These are phyloP conservation scores for Pulveroboletus ravenelii DNA, from an alignment of 768 basidiomycete genomes.

Conservation along the genomic window DNA sequence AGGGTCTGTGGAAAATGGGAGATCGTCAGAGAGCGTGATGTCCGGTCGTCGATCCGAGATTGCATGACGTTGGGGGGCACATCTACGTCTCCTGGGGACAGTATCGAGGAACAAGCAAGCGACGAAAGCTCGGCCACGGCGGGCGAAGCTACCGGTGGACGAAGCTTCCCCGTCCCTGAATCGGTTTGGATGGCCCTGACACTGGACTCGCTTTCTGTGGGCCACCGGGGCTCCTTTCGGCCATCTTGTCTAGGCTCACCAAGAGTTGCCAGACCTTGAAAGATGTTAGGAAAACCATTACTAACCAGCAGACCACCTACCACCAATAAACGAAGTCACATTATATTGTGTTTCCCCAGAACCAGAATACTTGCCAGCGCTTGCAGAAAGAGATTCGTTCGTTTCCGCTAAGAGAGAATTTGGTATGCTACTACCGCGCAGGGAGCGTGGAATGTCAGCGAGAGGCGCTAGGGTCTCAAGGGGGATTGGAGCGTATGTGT, in stretches of 20 bases:
- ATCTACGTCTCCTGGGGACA: constrained; percentile 1
- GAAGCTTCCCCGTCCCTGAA: neutral
- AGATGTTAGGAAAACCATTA: constrained; percentile 1
- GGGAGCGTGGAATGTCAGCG: constrained; percentile 18
- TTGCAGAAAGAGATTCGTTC: constrained; percentile 5
- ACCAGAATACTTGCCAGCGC: constrained; percentile 20
- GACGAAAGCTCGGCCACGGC: neutral
- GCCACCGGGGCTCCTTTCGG: constrained; percentile 3
- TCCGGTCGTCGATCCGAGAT: neutral
- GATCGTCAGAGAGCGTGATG: constrained; percentile 17
- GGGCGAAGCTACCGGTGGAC: constrained; percentile 1
- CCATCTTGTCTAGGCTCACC: constrained; percentile 8
- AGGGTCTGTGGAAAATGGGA: constrained; percentile 18
- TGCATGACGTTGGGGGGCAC: neutral
- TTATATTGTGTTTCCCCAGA: constrained; percentile 59
- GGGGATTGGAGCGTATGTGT: constrained; percentile 13
- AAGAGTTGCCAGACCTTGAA: constrained; percentile 34
- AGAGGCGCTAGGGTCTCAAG: constrained; percentile 26
- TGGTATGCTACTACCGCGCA: constrained; percentile 13
- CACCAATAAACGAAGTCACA: constrained; percentile 68
- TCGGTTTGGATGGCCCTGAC: neutral
- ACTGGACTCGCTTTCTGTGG: constrained; percentile 4
- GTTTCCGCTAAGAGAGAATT: constrained; percentile 16
- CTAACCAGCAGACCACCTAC: constrained; percentile 26
- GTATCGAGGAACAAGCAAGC: neutral